Evolutionary conservation across 2,329 filamentous ascomycete species (phyloP).

Genomic region (Claviceps fusiformis): DNA sequence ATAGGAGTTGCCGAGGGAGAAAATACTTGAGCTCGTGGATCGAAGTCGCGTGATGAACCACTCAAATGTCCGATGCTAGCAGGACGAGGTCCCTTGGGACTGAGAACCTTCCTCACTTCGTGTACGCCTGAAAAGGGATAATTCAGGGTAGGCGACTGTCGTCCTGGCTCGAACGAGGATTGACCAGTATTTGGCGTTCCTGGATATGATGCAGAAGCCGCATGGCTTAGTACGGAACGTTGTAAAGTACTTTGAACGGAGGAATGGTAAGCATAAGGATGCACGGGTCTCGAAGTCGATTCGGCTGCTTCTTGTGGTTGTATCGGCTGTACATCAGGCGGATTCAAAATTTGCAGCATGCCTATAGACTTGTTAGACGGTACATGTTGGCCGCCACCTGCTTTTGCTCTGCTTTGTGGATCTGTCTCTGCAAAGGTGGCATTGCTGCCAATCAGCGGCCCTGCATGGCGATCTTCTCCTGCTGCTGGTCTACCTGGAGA

Average conservation of each 20-base stretch:
- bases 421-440: constrained; percentile 12
- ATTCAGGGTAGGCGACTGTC: constrained; percentile 17
- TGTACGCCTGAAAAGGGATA: constrained; percentile 19
- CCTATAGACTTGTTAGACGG: constrained; percentile 16
- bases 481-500: constrained; percentile 25
- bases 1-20: constrained; percentile 13
- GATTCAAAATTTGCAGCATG: constrained; percentile 26
- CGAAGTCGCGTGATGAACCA: constrained; percentile 11
- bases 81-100: constrained; percentile 18
- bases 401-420: constrained; percentile 11
- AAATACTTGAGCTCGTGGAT: constrained; percentile 11
- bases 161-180: constrained; percentile 15
- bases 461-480: constrained; percentile 12
- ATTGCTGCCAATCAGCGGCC: constrained; percentile 9
- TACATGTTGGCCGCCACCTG: constrained; percentile 13
- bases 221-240: constrained; percentile 15
- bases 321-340: constrained; percentile 16
- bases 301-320: constrained; percentile 8
- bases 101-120: constrained; percentile 17
- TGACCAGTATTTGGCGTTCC: constrained; percentile 13
- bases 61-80: constrained; percentile 15
- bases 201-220: constrained; percentile 20
- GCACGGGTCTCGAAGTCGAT: constrained; percentile 1
- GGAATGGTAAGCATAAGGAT: constrained; percentile 6
- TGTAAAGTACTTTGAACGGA: constrained; percentile 11